Evolutionary conservation across 441 rosid genomes (phyloP), one percentile per base, ranked within the genome.

Genomic region (Corymbia calophylla): DNA sequence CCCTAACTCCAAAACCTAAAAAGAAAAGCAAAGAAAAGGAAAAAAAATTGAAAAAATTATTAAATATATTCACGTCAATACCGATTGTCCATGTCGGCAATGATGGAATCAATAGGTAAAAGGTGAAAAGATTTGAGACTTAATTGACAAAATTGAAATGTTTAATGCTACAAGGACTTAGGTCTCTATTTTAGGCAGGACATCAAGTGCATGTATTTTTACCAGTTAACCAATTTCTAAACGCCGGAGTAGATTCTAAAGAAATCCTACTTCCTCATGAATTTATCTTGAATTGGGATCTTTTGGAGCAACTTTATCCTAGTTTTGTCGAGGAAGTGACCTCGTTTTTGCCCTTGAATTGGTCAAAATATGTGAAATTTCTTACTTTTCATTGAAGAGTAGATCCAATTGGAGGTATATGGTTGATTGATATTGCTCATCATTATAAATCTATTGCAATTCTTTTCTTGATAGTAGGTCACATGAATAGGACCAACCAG

Each of bases 321-420:
- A 0, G 0, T 58, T 58, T 58, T 58, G 62, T 9, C 14, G 0
- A 58, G 1, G 25, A 29, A 23, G 62, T 29, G 25, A 23, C 29
- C 29, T 13, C 62, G 21, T 4, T 58, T 58, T 27, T 58, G 6
- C 9, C 13, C 1, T 58, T 58, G 62, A 58, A 58, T 58, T 23
- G 29, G 29, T 58, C 29, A 58, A 58, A 58, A 9, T 58, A 58
- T 58, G 62, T 29, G 10, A 58, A 58, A 9, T 58, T 23, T 58
- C 13, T 58, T 58, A 58, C 10, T 23, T 58, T 58, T 58, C 6
- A 0, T 58, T 12, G 62, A 23, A 6, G 14, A 58, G 9, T 58
- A 58, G 62, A 58, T 58, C 62, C 25, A 58, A 23, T 1, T 9
- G 0, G 14, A 35, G 14, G 1, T 58, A 13, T 58, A 58, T 23